Evolutionary conservation across 495 filamentous ascomycete species (phyloP).

Genomic region (Hypoxylon crocopeplum): DNA sequence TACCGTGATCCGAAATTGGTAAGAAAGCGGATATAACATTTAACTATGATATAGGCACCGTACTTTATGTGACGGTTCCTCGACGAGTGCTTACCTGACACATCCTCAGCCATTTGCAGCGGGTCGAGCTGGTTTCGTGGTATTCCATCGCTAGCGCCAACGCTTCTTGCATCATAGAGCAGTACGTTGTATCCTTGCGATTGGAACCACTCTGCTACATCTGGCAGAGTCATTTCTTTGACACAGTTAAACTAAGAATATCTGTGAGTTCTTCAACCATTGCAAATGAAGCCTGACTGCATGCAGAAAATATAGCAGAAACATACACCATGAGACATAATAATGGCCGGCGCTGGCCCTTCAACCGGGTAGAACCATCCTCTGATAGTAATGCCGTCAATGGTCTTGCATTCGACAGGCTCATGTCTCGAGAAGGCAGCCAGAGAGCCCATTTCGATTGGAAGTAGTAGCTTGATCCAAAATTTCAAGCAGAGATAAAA

Average conservation of each 20-base stretch:
- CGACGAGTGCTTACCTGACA: too few relatives aligned
- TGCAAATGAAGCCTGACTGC: background rate
- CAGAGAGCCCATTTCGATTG: too few relatives aligned
- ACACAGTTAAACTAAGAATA: slow-evolving; percentile 50
- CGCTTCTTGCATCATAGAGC: slow-evolving; percentile 49
- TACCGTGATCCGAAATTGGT: slow-evolving; percentile 29
- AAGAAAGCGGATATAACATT: too few relatives aligned
- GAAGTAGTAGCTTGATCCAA: too few relatives aligned
- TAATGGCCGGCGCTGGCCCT: slow-evolving; percentile 40
- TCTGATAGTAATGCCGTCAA: slow-evolving; percentile 43
- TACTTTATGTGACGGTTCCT: too few relatives aligned
- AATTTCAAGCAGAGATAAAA: too few relatives aligned
- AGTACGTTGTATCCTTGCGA: slow-evolving; percentile 44
- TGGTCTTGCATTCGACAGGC: slow-evolving; percentile 47
- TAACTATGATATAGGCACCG: too few relatives aligned
- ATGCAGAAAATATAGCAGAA: background rate
- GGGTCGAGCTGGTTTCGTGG: slow-evolving; percentile 54
- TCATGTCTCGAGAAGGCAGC: too few relatives aligned
- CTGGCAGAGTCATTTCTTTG: slow-evolving; percentile 47
- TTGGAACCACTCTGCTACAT: slow-evolving; percentile 50
- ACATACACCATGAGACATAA: slow-evolving; percentile 51
- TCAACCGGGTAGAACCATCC: slow-evolving; percentile 41
- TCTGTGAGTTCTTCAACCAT: background rate
- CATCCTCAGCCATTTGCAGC: too few relatives aligned
- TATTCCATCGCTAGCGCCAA: slow-evolving; percentile 48